Evolutionary conservation across 2,329 filamentous ascomycete species (phyloP).

Genomic region (Phialophora verrucosa): DNA sequence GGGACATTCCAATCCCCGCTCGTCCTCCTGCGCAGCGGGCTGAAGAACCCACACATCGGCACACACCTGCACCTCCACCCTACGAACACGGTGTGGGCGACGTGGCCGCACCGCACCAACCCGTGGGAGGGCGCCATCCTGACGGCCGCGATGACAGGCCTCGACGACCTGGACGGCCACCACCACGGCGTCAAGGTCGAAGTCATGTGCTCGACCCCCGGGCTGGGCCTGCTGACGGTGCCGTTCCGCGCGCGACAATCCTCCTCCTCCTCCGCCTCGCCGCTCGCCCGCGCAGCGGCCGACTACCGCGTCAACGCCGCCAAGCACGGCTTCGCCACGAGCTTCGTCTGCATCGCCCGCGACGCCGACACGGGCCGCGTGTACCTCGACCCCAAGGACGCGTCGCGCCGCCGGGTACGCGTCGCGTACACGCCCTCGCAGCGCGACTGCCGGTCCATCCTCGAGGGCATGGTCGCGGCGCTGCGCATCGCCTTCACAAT

Average conservation of each 20-base stretch:
- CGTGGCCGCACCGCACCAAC: slow-evolving; percentile 36
- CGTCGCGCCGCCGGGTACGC: slow-evolving; percentile 66
- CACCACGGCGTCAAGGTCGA: slow-evolving; percentile 87
- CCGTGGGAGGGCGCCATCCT: slow-evolving; percentile 70
- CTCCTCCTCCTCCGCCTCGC: not conserved
- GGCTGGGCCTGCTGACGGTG: slow-evolving; percentile 22
- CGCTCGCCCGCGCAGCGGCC: slow-evolving; percentile 59
- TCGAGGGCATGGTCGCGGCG: slow-evolving; percentile 73
- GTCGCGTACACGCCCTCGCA: slow-evolving; percentile 73
- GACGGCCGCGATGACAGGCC: slow-evolving; percentile 75
- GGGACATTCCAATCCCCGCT: slow-evolving; percentile 79
- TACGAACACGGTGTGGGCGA: slow-evolving; percentile 46
- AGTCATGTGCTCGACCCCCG: slow-evolving; percentile 52
- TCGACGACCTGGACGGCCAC: slow-evolving; percentile 78
- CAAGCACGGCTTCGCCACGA: slow-evolving; percentile 70
- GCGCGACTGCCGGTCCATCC: slow-evolving; percentile 73
- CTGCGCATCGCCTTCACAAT: slow-evolving; percentile 78
- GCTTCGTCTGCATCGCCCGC: slow-evolving; percentile 74
- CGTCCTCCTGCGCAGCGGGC: slow-evolving; percentile 75
- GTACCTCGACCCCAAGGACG: slow-evolving; percentile 75
- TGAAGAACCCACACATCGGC: slow-evolving; percentile 82
- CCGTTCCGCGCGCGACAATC: slow-evolving; percentile 63
- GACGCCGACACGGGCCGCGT: slow-evolving; percentile 79
- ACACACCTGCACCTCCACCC: slow-evolving; percentile 83
- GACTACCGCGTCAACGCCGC: slow-evolving; percentile 74